These are phyloP conservation scores for Diplodia mutila DNA, from an alignment of 2,329 filamentous ascomycete species.

Conservation along the genomic window DNA sequence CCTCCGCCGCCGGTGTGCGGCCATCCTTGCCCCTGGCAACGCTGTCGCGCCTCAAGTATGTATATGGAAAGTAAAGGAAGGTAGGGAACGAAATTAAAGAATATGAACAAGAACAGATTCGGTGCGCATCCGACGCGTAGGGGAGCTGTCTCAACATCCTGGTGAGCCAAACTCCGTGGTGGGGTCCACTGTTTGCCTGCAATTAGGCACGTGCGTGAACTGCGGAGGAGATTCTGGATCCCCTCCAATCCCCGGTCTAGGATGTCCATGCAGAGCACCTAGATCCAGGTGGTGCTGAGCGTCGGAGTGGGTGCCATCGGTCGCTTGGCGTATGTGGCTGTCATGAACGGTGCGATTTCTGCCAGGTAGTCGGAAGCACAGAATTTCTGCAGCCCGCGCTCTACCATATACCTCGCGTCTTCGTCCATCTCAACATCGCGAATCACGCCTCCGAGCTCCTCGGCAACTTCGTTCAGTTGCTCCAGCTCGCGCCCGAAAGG, in stretches of 20 bases:
- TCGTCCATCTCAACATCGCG: conserved; percentile 69
- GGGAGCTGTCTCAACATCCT: conserved; percentile 23
- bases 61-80: conserved; percentile 9
- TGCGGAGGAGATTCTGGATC: conserved; percentile 2
- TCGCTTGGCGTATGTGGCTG: conserved; percentile 1
- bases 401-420: conserved; percentile 71
- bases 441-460: conserved; percentile 72
- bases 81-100: conserved; percentile 24
- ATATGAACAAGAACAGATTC: conserved; percentile 21
- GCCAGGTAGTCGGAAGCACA: conserved; percentile 80
- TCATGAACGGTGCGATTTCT: conserved; percentile 71
- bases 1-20: conserved; percentile 8
- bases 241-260: conserved; percentile 10
- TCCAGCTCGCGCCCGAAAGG: conserved; percentile 90
- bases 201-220: conserved; percentile 13
- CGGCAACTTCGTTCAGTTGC: conserved; percentile 88
- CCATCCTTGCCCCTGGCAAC: not conserved
- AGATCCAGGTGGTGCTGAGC: conserved; percentile 25
- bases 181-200: conserved; percentile 9
- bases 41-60: conserved; percentile 18
- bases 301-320: conserved; percentile 16
- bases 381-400: conserved; percentile 73
- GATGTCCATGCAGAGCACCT: not conserved
- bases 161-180: conserved; percentile 15
- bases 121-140: not conserved